Evolutionary conservation across 2,329 filamentous ascomycete genomes (phyloP).

Genomic region (Diaporthe sp.): DNA sequence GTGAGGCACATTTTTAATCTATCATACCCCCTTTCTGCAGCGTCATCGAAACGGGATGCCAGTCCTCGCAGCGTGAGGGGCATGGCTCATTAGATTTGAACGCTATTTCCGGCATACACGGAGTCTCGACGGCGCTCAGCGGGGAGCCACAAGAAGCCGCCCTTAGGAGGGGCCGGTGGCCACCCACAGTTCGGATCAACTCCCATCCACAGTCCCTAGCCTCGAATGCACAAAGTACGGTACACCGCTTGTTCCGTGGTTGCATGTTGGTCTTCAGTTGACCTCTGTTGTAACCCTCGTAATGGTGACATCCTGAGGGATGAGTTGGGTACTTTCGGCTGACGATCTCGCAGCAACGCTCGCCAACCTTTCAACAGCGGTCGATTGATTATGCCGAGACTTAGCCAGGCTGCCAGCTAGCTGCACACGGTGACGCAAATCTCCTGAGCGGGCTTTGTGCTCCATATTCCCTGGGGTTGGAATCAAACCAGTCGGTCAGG

Average conservation of each 20-base stretch:
- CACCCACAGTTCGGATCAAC: conserved; percentile 29
- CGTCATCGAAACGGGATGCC: conserved; percentile 37
- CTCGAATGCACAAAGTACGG: conserved; percentile 21
- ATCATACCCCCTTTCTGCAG: conserved; percentile 32
- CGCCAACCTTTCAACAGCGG: conserved; percentile 23
- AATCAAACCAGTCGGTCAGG: conserved; percentile 2
- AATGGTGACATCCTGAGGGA: conserved; percentile 30
- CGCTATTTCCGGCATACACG: conserved; percentile 35
- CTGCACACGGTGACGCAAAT: conserved; percentile 35
- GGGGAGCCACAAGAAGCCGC: conserved; percentile 29
- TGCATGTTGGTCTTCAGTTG: conserved; percentile 9
- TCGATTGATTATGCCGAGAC: conserved; percentile 27
- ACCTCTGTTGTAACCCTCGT: not conserved
- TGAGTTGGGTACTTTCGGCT: conserved; percentile 21
- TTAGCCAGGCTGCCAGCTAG: conserved; percentile 24
- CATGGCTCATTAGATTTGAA: conserved; percentile 34
- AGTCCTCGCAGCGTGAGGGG: conserved; percentile 22
- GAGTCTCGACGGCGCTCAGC: conserved; percentile 33
- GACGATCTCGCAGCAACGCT: conserved; percentile 19
- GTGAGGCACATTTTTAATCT: conserved; percentile 38
- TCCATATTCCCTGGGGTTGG: conserved; percentile 15
- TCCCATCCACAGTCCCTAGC: conserved; percentile 31
- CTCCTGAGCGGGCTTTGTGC: conserved; percentile 25
- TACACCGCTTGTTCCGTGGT: conserved; percentile 38
- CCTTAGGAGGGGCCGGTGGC: conserved; percentile 30